A percentile compares a stretch with the other conserved stretches of the same genome.
phyloP scores from a whole-genome alignment of 768 basidiomycete genomes.

The Amanita muscaria region DNA sequence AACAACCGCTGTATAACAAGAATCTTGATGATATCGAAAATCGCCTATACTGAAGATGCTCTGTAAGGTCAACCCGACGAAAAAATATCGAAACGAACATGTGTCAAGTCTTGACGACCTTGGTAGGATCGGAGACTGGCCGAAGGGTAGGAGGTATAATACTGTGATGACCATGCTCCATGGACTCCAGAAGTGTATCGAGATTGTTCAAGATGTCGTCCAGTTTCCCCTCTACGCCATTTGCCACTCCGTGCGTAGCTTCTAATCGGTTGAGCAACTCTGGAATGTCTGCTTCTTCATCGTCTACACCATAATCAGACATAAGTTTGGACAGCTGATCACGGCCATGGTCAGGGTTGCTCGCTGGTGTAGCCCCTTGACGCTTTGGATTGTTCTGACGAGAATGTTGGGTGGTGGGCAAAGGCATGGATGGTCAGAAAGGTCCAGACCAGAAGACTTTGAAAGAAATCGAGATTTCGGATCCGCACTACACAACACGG shows the following conservation, averaged over 20 bases:
- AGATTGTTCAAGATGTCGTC: constrained; percentile 53
- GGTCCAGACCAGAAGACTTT: no score
- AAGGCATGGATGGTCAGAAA: no score
- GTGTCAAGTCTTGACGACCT: neutral
- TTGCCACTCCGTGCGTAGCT: constrained; percentile 48
- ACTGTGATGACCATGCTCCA: no score
- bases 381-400: no score
- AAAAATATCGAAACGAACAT: neutral
- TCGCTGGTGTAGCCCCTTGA: neutral
- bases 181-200: constrained; percentile 40
- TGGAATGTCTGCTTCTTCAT: constrained; percentile 1
- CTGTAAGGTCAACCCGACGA: no score
- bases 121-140: neutral
- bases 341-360: neutral
- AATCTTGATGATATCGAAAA: no score
- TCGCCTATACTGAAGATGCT: no score
- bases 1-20: no score
- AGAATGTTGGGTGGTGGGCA: no score
- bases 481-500: neutral
- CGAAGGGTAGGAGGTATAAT: neutral
- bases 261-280: constrained; percentile 51
- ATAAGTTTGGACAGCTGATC: constrained; percentile 21
- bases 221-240: constrained; percentile 51
- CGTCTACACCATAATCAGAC: constrained; percentile 16
- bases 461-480: no score